Evolutionary conservation across 345 rosid species (phyloP).

Genomic region (Bretschneidera sinensis): DNA sequence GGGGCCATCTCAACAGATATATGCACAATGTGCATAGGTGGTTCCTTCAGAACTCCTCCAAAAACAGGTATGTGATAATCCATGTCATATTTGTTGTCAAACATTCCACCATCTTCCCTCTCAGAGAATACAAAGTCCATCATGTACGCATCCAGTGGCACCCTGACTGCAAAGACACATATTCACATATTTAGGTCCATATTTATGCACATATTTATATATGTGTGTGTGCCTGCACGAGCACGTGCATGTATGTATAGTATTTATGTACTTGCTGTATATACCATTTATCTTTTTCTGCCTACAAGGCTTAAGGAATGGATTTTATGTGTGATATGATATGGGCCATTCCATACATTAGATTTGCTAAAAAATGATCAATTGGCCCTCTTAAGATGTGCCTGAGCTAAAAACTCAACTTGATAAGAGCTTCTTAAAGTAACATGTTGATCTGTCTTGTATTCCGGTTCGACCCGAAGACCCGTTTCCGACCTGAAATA

Average conservation of each 20-base stretch:
- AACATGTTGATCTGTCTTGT: too few relatives aligned
- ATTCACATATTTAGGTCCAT: conserved; percentile 8
- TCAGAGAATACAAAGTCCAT: conserved; percentile 98
- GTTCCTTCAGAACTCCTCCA: conserved; percentile 77
- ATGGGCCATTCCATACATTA: background rate
- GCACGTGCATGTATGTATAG: too few relatives aligned
- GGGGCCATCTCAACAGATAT: conserved; percentile 98
- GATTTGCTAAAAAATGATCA: background rate
- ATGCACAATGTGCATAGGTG: conserved; percentile 90
- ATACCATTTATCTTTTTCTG: background rate
- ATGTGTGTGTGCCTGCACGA: too few relatives aligned
- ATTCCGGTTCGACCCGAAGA: too few relatives aligned
- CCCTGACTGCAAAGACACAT: conserved; percentile 60
- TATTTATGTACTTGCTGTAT: too few relatives aligned
- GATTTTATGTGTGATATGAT: background rate
- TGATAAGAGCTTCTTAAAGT: background rate
- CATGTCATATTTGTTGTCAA: conserved; percentile 68
- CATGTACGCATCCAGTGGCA: conserved; percentile 89
- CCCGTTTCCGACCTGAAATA: too few relatives aligned
- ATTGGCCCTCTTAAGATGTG: too few relatives aligned
- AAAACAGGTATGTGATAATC: conserved; percentile 84
- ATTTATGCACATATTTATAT: background rate
- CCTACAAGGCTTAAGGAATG: background rate
- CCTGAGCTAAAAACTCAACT: background rate
- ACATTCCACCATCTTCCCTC: conserved; percentile 74